Evolutionary conservation across 805 yeast species (phyloP).

Genomic region (Myxozyma geophila): DNA sequence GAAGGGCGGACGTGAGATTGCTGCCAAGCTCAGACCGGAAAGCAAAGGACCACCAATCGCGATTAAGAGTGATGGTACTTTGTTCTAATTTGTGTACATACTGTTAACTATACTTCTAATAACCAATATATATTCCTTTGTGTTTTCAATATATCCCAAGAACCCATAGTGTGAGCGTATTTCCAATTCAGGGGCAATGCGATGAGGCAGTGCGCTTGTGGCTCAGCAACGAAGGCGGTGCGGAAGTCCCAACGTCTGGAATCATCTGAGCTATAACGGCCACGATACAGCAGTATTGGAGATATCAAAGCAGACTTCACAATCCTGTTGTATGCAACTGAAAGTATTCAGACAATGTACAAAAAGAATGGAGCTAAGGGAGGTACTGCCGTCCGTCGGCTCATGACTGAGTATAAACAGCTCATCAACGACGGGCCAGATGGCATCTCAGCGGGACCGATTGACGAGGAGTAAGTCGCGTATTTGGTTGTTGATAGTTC

Average conservation of each 20-base stretch:
- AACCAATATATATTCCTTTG: conserved; percentile 3
- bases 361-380: conserved; percentile 12
- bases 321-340: not conserved
- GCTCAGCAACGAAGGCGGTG: not conserved
- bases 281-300: not conserved
- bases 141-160: not conserved
- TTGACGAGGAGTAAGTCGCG: conserved; percentile 57
- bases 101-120: too few relatives aligned
- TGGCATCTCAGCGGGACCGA: conserved; percentile 93
- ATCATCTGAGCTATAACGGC: not conserved
- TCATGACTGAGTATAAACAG: conserved; percentile 88
- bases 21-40: conserved; percentile 54
- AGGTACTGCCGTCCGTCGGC: conserved; percentile 79
- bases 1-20: conserved; percentile 63
- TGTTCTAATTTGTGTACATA: conserved; percentile 48
- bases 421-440: conserved; percentile 86
- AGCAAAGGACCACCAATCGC: conserved; percentile 69
- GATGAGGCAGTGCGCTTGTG: not conserved
- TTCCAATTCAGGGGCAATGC: not conserved
- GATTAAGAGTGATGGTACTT: conserved; percentile 66
- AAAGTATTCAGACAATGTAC: conserved; percentile 5
- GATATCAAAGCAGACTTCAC: not conserved
- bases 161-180: too few relatives aligned
- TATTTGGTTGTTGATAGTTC: not conserved
- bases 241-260: not conserved